Percentiles rank a stretch among this genome's conserved stretches.
Evolutionary conservation across 1,139 yeast genomes (phyloP).

Genomic region (Protomyces inouyei): DNA sequence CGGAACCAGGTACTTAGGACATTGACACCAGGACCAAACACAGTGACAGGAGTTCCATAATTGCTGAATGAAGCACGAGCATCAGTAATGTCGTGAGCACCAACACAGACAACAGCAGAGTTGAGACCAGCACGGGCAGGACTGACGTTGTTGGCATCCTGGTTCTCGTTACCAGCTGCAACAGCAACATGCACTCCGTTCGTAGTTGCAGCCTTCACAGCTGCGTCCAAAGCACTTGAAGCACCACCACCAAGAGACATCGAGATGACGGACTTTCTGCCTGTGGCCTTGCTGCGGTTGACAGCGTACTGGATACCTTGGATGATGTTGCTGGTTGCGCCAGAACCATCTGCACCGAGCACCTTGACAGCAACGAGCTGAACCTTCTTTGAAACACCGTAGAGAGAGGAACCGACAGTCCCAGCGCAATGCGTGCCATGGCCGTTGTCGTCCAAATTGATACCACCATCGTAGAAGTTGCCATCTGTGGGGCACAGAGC

Average conservation of each 20-base stretch:
- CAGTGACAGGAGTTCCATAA: slow-evolving; percentile 60
- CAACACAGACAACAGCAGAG: slow-evolving; percentile 61
- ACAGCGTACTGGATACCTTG: slow-evolving; percentile 46
- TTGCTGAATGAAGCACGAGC: slow-evolving; percentile 57
- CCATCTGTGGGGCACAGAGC: slow-evolving; percentile 91
- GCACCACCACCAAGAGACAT: slow-evolving; percentile 62
- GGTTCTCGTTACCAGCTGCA: slow-evolving; percentile 64
- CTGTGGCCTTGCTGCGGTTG: slow-evolving; percentile 40
- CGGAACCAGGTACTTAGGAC: slow-evolving; percentile 66
- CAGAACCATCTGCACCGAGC: slow-evolving; percentile 48
- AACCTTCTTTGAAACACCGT: slow-evolving; percentile 62
- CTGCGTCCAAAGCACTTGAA: slow-evolving; percentile 49
- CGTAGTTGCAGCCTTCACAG: slow-evolving; percentile 56
- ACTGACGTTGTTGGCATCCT: slow-evolving; percentile 57
- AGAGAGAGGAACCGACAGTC: slow-evolving; percentile 54
- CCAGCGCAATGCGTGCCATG: slow-evolving; percentile 68
- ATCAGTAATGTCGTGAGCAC: slow-evolving; percentile 51
- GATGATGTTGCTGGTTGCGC: slow-evolving; percentile 48
- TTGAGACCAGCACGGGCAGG: slow-evolving; percentile 72
- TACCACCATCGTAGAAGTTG: slow-evolving; percentile 74
- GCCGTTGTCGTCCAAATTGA: slow-evolving; percentile 84
- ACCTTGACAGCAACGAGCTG: slow-evolving; percentile 56
- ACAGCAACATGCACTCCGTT: slow-evolving; percentile 59
- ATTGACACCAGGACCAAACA: slow-evolving; percentile 59
- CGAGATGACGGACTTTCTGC: slow-evolving; percentile 48